phyloP scores from a whole-genome alignment of 208 protist species.

The Leishmania arabica region DNA sequence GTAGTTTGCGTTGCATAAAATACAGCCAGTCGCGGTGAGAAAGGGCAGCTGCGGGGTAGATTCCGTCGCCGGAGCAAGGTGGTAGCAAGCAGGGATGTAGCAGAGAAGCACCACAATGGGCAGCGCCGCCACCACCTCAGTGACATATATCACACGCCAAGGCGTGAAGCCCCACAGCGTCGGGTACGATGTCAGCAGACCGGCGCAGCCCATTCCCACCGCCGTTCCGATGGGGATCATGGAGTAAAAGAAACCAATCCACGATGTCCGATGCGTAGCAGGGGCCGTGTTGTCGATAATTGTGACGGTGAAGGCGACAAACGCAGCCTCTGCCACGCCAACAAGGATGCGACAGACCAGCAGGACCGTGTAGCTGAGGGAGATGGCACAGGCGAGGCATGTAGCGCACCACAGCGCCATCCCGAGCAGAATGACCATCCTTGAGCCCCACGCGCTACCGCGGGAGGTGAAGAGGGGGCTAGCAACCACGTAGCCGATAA shows the following conservation, averaged over 20 bases:
- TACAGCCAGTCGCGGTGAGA: neutral
- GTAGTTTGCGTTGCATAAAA: constrained; percentile 68
- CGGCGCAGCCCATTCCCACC: constrained; percentile 70
- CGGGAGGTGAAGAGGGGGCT: constrained; percentile 70
- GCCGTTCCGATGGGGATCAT: constrained; percentile 87
- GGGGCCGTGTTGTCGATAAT: constrained; percentile 87
- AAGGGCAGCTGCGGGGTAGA: constrained; percentile 21
- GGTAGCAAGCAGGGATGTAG: constrained; percentile 40
- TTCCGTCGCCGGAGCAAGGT: neutral
- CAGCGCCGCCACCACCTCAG: constrained; percentile 48
- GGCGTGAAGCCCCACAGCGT: constrained; percentile 19
- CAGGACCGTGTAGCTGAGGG: constrained; percentile 56
- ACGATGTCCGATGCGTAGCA: constrained; percentile 53
- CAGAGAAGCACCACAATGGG: constrained; percentile 44
- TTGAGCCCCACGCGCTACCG: constrained; percentile 35
- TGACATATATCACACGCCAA: constrained; percentile 65
- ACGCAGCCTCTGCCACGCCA: constrained; percentile 84
- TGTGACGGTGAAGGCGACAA: constrained; percentile 79
- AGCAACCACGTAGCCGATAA: constrained; percentile 76
- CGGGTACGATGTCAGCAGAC: constrained; percentile 41
- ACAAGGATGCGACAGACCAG: constrained; percentile 59
- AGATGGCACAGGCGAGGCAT: constrained; percentile 46
- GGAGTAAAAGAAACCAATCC: constrained; percentile 85
- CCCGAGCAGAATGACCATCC: constrained; percentile 52
- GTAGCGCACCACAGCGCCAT: constrained; percentile 64